Percentiles rank a stretch among this genome's conserved stretches.
phyloP scores from a whole-genome alignment of 371 early-diverging fungal genomes.

The Syncephalastrum contaminatum region DNA sequence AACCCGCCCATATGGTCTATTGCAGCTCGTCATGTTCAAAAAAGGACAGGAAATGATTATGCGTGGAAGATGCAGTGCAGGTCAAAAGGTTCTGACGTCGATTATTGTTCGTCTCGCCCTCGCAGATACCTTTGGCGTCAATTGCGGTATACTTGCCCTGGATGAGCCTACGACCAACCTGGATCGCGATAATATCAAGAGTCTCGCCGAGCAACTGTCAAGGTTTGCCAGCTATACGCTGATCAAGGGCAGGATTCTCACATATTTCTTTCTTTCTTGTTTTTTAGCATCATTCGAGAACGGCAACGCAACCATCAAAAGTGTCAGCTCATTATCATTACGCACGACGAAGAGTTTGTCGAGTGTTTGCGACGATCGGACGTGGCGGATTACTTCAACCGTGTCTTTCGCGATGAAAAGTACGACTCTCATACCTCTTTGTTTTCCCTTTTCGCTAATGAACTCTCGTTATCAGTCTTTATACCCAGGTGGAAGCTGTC shows the following conservation, averaged over 20 bases:
- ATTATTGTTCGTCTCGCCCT: conserved; percentile 98
- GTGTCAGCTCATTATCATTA: conserved; percentile 99
- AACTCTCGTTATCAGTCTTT: neutral
- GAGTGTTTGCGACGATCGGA: conserved; percentile 77
- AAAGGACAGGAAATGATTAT: conserved; percentile 92
- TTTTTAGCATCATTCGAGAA: conserved; percentile 28
- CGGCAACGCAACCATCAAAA: conserved; percentile 77
- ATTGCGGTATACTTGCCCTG: conserved; percentile 96
- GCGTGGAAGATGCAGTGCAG: conserved; percentile 98
- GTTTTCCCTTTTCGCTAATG: neutral
- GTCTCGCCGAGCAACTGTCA: conserved; percentile 85
- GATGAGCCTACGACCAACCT: conserved; percentile 99
- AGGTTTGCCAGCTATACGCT: conserved; percentile 42
- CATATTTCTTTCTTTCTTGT: no score
- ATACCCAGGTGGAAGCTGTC: conserved; percentile 6
- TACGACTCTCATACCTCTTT: conserved; percentile 21
- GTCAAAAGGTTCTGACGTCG: conserved; percentile 98
- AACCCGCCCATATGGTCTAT: neutral
- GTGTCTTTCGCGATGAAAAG: conserved; percentile 75
- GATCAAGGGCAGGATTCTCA: neutral
- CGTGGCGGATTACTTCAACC: conserved; percentile 82
- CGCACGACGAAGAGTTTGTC: conserved; percentile 99
- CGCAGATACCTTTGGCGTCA: conserved; percentile 93
- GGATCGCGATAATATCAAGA: conserved; percentile 93
- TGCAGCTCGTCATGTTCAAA: conserved; percentile 95